These are phyloP conservation scores for Herpetospermum pedunculosum DNA, from an alignment of 306 rosid genomes.

Conservation along the genomic window DNA sequence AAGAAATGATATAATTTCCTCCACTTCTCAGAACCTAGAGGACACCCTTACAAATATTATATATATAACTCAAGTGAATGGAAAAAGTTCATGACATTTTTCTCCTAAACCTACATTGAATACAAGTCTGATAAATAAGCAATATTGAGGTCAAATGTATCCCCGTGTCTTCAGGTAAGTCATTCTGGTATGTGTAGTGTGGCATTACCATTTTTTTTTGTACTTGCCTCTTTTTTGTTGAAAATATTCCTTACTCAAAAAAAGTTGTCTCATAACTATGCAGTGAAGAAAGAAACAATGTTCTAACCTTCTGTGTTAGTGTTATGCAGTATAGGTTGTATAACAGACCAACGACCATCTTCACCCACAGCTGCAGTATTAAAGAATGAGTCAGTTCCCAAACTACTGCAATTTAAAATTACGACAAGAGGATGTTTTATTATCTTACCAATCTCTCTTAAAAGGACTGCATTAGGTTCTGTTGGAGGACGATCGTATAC, in stretches of 20 bases:
- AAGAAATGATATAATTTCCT: not conserved
- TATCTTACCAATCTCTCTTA: slow-evolving; percentile 66
- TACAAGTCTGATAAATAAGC: not conserved
- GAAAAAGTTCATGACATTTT: not conserved
- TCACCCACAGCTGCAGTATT: slow-evolving; percentile 44
- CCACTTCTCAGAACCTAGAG: not conserved
- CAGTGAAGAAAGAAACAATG: not conserved
- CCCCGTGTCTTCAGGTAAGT: not conserved
- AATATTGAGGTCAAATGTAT: not conserved
- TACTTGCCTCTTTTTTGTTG: not conserved
- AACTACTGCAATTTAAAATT: not conserved
- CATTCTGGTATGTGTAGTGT: not conserved
- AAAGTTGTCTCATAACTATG: not conserved
- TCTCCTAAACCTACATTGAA: not conserved
- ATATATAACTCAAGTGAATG: not conserved
- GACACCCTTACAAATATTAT: not conserved
- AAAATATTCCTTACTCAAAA: not conserved
- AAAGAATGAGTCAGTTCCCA: not conserved
- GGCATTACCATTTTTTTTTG: not conserved
- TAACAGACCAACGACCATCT: slow-evolving; percentile 74
- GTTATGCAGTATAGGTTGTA: slow-evolving; percentile 49
- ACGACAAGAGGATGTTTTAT: not conserved
- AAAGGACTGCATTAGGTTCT: slow-evolving; percentile 55
- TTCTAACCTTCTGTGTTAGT: slow-evolving; percentile 29
- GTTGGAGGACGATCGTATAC: slow-evolving; percentile 87